These are phyloP conservation scores for Wickerhamiella lipophila DNA, from an alignment of 805 yeast species.

Conservation along the genomic window DNA sequence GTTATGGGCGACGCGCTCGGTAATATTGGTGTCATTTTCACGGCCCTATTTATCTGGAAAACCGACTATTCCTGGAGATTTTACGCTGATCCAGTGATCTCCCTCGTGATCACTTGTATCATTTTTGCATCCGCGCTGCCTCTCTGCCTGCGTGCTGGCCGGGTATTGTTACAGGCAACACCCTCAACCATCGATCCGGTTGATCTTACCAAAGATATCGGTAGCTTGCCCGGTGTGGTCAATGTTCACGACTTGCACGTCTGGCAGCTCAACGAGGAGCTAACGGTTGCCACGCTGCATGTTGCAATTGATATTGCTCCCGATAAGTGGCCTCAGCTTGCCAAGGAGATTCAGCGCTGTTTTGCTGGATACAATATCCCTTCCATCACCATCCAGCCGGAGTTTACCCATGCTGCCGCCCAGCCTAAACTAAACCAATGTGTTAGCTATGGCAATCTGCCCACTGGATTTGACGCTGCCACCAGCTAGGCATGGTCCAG, in stretches of 20 bases:
- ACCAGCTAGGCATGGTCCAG: no score
- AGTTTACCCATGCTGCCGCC: conserved; percentile 34
- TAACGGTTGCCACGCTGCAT: conserved; percentile 79
- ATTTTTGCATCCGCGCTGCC: conserved; percentile 89
- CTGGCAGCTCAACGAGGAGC: conserved; percentile 86
- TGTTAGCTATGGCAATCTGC: conserved; percentile 14
- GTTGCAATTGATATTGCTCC: conserved; percentile 57
- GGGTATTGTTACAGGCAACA: conserved; percentile 83
- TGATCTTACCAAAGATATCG: conserved; percentile 54
- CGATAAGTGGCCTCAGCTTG: conserved; percentile 55
- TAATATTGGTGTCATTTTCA: conserved; percentile 78
- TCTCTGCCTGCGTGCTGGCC: conserved; percentile 70
- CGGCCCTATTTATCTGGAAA: conserved; percentile 89
- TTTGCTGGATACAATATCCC: conserved; percentile 78
- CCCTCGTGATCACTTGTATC: conserved; percentile 72
- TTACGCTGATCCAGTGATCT: conserved; percentile 76
- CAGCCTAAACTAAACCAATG: conserved; percentile 11
- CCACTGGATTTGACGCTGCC: conserved; percentile 9
- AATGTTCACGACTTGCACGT: conserved; percentile 92
- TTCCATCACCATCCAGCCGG: conserved; percentile 94
- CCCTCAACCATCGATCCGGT: conserved; percentile 75
- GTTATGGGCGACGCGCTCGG: conserved; percentile 95
- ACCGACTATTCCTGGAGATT: conserved; percentile 80
- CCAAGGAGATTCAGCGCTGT: conserved; percentile 61
- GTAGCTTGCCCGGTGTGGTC: conserved; percentile 55